Percentiles rank a stretch among this genome's conserved stretches.
phyloP scores from a whole-genome alignment of 108 stramenopile genomes.

The Cyclotella kingstonii region DNA sequence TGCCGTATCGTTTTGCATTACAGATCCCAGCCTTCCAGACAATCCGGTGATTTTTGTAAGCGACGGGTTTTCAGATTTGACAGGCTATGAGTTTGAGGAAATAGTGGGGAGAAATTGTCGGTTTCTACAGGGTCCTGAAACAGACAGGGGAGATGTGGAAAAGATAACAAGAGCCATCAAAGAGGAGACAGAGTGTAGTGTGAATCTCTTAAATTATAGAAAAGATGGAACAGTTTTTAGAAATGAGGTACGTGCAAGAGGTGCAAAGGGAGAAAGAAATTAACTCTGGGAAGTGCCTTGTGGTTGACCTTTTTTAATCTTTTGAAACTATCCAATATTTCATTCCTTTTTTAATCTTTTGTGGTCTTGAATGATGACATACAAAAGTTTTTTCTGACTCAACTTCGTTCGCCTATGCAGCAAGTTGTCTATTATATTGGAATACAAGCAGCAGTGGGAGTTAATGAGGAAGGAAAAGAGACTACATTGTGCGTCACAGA shows the following conservation, averaged over 20 bases:
- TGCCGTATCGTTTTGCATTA: conserved; percentile 27
- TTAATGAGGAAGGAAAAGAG: conserved; percentile 21
- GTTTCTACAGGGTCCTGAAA: conserved; percentile 68
- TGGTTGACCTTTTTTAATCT: background rate
- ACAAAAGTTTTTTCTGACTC: conserved; percentile 36
- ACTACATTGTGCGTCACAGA: conserved; percentile 1
- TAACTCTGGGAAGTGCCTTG: too few relatives aligned
- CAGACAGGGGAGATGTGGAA: conserved; percentile 22
- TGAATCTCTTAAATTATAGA: conserved; percentile 45
- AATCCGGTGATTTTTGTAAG: conserved; percentile 49
- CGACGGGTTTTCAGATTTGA: conserved; percentile 61
- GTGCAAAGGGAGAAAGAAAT: too few relatives aligned
- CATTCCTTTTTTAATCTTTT: background rate
- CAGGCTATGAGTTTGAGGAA: conserved; percentile 60
- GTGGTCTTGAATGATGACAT: background rate
- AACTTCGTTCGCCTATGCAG: conserved; percentile 18
- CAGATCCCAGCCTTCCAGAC: conserved; percentile 42
- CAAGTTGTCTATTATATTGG: conserved; percentile 40
- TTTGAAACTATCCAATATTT: background rate
- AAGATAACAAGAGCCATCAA: conserved; percentile 30
- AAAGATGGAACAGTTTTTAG: conserved; percentile 45
- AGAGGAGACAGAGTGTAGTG: conserved; percentile 29
- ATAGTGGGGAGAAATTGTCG: conserved; percentile 69
- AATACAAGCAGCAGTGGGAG: conserved; percentile 32
- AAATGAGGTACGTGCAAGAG: conserved; percentile 37